Evolutionary conservation across 2,329 filamentous ascomycete genomes (phyloP).

Genomic region (Diplodia seriata): DNA sequence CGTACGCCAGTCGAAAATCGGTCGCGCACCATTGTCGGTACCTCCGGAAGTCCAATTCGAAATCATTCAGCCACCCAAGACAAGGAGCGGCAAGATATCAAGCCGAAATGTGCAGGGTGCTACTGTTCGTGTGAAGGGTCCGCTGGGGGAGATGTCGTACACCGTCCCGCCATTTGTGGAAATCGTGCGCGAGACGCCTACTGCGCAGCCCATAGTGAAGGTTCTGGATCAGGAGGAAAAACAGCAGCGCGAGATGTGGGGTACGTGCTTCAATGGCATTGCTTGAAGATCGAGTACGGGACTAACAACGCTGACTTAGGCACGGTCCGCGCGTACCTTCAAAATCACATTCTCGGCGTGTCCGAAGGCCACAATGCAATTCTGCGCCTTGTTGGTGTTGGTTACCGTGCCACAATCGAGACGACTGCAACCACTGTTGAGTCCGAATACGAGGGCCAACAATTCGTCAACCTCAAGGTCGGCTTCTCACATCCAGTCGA

Average conservation of each 20-base stretch:
- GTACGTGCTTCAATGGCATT: constrained; percentile 58
- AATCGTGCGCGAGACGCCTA: constrained; percentile 70
- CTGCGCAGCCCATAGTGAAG: constrained; percentile 69
- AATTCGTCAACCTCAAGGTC: constrained; percentile 92
- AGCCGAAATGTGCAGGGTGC: constrained; percentile 68
- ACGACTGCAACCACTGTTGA: constrained; percentile 70
- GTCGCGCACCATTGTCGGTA: constrained; percentile 64
- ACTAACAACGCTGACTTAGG: constrained; percentile 59
- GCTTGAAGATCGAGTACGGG: background rate
- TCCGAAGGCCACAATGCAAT: constrained; percentile 96
- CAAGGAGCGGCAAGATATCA: constrained; percentile 63
- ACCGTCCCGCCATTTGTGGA: constrained; percentile 80
- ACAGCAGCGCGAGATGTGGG: constrained; percentile 95
- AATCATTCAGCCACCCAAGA: constrained; percentile 67
- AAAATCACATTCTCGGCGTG: constrained; percentile 90
- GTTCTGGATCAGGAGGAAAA: constrained; percentile 72
- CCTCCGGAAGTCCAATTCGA: constrained; percentile 69
- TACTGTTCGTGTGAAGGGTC: constrained; percentile 78
- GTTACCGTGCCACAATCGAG: constrained; percentile 90
- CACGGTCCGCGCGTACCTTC: constrained; percentile 86
- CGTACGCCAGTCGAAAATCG: constrained; percentile 78
- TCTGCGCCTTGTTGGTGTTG: constrained; percentile 90
- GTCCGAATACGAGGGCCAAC: constrained; percentile 77
- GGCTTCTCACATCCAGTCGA: constrained; percentile 97
- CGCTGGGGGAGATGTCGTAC: constrained; percentile 78